Evolutionary conservation across 2,329 filamentous ascomycete genomes (phyloP), one percentile per base, ranked within the genome.

Genomic region (Immersiporthe knoxdaviesiana): DNA sequence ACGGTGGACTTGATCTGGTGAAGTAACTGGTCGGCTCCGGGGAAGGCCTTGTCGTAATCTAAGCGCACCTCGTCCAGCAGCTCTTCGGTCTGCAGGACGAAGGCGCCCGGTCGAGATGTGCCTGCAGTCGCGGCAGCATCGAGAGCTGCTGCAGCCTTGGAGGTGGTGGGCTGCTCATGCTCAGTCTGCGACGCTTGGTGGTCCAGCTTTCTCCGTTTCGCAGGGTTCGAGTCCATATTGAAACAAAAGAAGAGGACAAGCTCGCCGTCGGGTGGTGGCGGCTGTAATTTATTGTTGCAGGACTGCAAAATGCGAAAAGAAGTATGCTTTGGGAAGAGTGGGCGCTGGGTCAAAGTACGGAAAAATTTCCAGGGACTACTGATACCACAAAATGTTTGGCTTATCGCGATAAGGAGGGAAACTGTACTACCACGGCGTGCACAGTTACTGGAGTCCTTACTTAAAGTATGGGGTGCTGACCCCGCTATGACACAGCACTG

Each of bases 61-160:
- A 88, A 75, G 67, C 81, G 83, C 68, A 84, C 82, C 71, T 88
- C 84, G 69, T 83, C 84, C 70, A 90, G 76, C 24, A 90, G 79
- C 76, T 90, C 87, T 60, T 88, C 85, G 2, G 87, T 86, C 77
- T 89, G 85, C 63, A 90, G 77, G 62, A 87, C 81, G 72, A 89
- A 89, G 44, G 85, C 83, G 76, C 84, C 87, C 21, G 85, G 76
- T 44, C 76, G 75, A 12, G 76, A 78, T 18, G 78, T 68, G 52
- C 77, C 78, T 3, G 74, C 75, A 3, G 76, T 74, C 1, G 75
- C 73, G 7, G 75, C 76, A 1, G 76, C 70, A 35, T 76, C 75
- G 32, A 78, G 70, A 24, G 72, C 72, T 10, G 71, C 70, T 27
- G 54, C 70, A 67, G 71, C 70, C 24, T 70, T 61, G 12, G 61